Base-by-base conservation (phyloP, 768 basidiomycete genomes). In the Tylopilus felleus region DNA sequence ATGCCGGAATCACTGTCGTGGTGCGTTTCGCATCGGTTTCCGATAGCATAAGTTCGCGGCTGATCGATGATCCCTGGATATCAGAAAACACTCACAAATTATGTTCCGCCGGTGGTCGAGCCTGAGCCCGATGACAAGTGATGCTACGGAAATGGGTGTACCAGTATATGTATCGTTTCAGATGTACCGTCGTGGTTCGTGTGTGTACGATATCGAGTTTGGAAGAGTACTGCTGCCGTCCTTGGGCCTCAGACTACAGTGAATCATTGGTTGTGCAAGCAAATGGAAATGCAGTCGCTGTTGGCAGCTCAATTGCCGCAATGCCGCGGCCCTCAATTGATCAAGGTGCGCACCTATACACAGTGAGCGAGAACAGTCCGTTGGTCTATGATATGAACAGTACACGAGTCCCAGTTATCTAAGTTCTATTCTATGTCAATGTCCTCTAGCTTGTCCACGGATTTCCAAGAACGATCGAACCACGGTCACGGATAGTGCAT, bases 11-110 rank as follows among this genome's bases (percentile, higher is more conserved):
- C 19, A 7, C 31, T 21, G 29, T 21, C 12, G 31, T 53, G 31
- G 47, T 43, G 28, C 3, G 41, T 23, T 16, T 49, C 23, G 14
- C 49, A 19, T 28, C 12, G 19, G n/a, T 22, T 22, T 25, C 6
- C 19, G 42, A 44, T 21, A 4, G n/a, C 7, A 27, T 7, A 2
- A 8, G 4, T 22, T 28, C 22, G 8, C 10, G 5, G 33, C 40
- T 21, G 13, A 49, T 27, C 13, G 36, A 19, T 17, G 39, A 17
- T 44, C 14, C 23, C 14, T 44, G 33, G 12, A 29, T 12, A 29
- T 29, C 28, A 52, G 54, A n/a, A 40, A 16, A 51, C 54, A 6
- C 49, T 46, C 22, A 38, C 22, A 22, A 51, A 46, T 3, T 55
- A 55, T 45, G 28, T 19, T 21, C 49, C 43, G 3, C 36, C 28